phyloP scores from a whole-genome alignment of 441 rosid genomes.

The Melastoma candidum region DNA sequence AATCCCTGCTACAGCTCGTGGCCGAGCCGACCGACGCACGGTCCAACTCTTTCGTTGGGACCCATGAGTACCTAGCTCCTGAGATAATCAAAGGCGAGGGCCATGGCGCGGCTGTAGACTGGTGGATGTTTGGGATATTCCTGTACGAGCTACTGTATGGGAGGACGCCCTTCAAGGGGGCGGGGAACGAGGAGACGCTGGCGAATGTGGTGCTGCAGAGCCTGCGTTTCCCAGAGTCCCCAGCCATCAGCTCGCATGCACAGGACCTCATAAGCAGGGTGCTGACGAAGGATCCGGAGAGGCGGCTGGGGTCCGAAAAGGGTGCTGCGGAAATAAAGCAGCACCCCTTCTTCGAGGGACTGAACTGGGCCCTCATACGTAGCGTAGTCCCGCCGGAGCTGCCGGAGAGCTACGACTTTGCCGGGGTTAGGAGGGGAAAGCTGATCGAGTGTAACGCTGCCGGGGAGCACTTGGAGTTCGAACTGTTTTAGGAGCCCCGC shows the following conservation, averaged over 20 bases:
- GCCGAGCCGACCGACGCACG: constrained; percentile 97
- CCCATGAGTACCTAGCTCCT: constrained; percentile 91
- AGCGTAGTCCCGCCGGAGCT: constrained; percentile 86
- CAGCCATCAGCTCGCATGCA: constrained; percentile 75
- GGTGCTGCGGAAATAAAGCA: constrained; percentile 96
- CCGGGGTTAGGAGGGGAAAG: constrained; percentile 33
- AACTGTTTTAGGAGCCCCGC: constrained; percentile 44
- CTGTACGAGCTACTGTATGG: constrained; percentile 88
- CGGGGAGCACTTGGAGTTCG: constrained; percentile 86
- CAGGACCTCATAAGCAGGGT: constrained; percentile 74
- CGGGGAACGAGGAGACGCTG: constrained; percentile 76
- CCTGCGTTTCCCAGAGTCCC: constrained; percentile 72
- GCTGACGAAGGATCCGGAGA: constrained; percentile 84
- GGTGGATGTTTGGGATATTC: constrained; percentile 97
- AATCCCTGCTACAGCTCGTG: constrained; percentile 80
- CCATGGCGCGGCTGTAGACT: constrained; percentile 97
- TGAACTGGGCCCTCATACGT: constrained; percentile 91
- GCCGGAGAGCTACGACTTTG: constrained; percentile 48
- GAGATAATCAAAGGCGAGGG: constrained; percentile 95
- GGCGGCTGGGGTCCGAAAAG: constrained; percentile 65
- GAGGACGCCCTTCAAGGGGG: constrained; percentile 84
- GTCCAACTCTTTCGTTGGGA: constrained; percentile 92
- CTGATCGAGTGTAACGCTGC: constrained; percentile 61
- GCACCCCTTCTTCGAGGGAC: constrained; percentile 81
- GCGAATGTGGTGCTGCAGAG: constrained; percentile 67